Conservation (phyloP, 2,329 filamentous ascomycete species). For the Cercospora sojina region DNA sequence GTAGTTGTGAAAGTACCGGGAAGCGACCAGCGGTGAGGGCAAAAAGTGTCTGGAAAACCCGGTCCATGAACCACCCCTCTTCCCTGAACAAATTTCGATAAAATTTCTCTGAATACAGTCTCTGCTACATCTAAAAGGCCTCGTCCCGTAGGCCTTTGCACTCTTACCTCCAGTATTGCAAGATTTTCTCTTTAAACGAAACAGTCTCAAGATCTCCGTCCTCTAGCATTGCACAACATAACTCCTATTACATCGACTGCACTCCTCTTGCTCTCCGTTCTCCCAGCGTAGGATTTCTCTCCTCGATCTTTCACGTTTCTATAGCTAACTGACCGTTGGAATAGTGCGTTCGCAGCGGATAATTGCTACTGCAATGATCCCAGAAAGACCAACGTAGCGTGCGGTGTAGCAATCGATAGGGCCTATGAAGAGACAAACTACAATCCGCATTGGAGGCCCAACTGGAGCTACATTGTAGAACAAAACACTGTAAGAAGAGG, state of each 20-base stretch:
- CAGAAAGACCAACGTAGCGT: neutral
- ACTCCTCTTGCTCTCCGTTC: neutral
- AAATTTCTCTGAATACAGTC: neutral
- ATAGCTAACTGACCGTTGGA: neutral
- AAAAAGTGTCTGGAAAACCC: neutral
- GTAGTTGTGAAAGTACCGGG: neutral
- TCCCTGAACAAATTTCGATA: neutral
- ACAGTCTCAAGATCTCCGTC: neutral
- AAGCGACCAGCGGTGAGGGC: neutral
- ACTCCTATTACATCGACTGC: neutral
- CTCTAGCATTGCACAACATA: neutral
- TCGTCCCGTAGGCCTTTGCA: neutral
- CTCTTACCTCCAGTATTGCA: neutral
- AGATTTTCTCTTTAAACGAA: neutral
- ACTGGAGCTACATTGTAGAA: neutral
- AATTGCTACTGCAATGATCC: neutral
- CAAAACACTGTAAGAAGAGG: neutral
- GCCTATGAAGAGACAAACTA: neutral
- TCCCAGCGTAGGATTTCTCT: neutral
- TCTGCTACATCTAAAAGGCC: neutral
- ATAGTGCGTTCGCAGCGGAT: neutral
- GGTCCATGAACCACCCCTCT: neutral
- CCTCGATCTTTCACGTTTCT: neutral
- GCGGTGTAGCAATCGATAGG: neutral
- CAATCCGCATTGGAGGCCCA: neutral